Percentiles rank a stretch among this genome's conserved stretches.
These are phyloP conservation scores for Fusarium sterilihyphosum DNA, from an alignment of 2,329 filamentous ascomycete species.

Conservation along the genomic window DNA sequence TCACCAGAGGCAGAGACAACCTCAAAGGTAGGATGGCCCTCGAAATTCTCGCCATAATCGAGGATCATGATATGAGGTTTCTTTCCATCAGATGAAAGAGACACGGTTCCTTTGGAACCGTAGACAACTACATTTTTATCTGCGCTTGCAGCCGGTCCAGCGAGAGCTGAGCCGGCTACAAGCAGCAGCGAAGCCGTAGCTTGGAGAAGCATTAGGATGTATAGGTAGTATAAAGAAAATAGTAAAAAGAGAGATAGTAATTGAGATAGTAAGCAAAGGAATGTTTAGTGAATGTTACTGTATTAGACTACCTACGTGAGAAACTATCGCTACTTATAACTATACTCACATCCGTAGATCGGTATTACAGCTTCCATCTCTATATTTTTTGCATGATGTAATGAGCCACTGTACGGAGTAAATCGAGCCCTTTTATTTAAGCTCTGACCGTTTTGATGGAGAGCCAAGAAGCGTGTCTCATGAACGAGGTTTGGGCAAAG, in stretches of 20 bases:
- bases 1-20: neutral
- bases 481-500: neutral
- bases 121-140: neutral
- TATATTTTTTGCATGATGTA: neutral
- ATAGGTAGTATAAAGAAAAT: neutral
- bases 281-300: rapidly evolving
- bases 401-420: neutral
- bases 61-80: neutral
- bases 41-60: neutral
- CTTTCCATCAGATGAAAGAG: neutral
- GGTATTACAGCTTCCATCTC: neutral
- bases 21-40: neutral
- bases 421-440: neutral
- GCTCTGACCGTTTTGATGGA: no score
- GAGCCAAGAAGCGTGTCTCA: rapidly evolving
- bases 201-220: neutral
- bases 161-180: neutral
- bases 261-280: rapidly evolving
- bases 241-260: neutral
- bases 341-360: rapidly evolving
- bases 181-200: neutral
- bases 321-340: no score
- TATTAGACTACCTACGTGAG: rapidly evolving
- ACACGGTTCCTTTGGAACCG: neutral
- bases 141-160: neutral